phyloP scores from a whole-genome alignment of 2,329 filamentous ascomycete species.

The Fusarium floridanum region DNA sequence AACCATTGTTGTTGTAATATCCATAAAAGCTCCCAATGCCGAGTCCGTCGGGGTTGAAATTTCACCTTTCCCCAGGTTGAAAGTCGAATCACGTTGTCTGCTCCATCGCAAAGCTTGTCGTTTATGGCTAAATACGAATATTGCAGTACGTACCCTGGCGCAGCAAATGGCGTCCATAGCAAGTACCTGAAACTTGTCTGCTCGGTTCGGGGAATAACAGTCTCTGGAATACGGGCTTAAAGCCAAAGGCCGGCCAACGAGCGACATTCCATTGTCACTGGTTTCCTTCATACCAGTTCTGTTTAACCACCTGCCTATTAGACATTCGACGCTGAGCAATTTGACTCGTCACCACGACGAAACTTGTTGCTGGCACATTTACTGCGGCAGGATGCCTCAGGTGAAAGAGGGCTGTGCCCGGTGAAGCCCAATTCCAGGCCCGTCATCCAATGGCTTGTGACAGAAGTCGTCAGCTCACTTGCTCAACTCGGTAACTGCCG shows the following conservation, averaged over 20 bases:
- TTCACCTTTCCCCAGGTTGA: not conserved
- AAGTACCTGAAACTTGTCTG: not conserved
- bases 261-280: not conserved
- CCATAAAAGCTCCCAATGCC: not conserved
- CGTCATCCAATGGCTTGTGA: not conserved
- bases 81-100: not conserved
- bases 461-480: not conserved
- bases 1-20: not conserved
- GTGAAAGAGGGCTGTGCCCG: not conserved
- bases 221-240: not conserved
- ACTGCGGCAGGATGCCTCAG: not conserved
- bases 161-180: not conserved
- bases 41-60: not conserved
- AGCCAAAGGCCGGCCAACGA: not conserved
- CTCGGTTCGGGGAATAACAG: not conserved
- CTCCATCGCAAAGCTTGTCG: not conserved
- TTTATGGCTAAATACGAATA: not conserved
- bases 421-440: not conserved
- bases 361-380: not conserved
- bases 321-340: not conserved
- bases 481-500: not conserved
- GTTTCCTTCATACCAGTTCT: not conserved
- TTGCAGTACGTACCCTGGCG: not conserved
- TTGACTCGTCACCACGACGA: constrained; percentile 3
- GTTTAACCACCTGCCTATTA: not conserved